phyloP scores from a whole-genome alignment of 352 stramenopile species.

The Pythium brassicae region DNA sequence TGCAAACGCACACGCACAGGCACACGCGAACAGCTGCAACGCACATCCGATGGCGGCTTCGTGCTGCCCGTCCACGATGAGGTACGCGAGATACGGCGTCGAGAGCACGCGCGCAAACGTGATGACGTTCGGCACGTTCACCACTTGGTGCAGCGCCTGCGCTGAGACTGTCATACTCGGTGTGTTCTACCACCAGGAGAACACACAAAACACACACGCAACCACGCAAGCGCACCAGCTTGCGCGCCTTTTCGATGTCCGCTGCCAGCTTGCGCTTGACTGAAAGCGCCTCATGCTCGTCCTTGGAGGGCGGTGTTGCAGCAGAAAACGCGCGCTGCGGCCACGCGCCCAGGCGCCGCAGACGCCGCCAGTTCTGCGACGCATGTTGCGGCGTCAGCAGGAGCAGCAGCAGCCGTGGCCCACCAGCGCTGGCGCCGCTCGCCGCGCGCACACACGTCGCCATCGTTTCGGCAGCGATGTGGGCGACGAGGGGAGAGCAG shows the following conservation, averaged over 20 bases:
- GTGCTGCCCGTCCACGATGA: conserved; percentile 70
- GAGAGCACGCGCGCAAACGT: conserved; percentile 71
- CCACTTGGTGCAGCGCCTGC: conserved; percentile 61
- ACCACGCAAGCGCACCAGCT: conserved; percentile 23
- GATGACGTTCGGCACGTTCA: conserved; percentile 80
- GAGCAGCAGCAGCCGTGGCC: conserved; percentile 1
- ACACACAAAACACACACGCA: neutral
- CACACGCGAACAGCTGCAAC: too few species aligned
- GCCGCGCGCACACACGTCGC: neutral
- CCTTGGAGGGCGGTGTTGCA: neutral
- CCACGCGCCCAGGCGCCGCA: conserved; percentile 10
- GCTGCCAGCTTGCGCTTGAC: conserved; percentile 46
- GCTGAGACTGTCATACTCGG: neutral
- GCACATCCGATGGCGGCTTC: conserved; percentile 62
- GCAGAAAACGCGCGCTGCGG: conserved; percentile 7
- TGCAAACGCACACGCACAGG: too few species aligned
- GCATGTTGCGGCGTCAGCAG: conserved; percentile 1
- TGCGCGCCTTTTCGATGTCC: conserved; percentile 45
- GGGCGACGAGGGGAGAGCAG: neutral
- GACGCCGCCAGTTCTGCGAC: neutral
- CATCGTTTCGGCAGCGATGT: neutral
- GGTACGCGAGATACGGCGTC: conserved; percentile 71
- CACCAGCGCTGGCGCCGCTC: neutral
- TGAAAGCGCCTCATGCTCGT: conserved; percentile 23
- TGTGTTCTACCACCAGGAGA: too few species aligned